Evolutionary conservation across 768 basidiomycete species (phyloP), one percentile per base, ranked within the genome.

Genomic region (Paxillus involutus): DNA sequence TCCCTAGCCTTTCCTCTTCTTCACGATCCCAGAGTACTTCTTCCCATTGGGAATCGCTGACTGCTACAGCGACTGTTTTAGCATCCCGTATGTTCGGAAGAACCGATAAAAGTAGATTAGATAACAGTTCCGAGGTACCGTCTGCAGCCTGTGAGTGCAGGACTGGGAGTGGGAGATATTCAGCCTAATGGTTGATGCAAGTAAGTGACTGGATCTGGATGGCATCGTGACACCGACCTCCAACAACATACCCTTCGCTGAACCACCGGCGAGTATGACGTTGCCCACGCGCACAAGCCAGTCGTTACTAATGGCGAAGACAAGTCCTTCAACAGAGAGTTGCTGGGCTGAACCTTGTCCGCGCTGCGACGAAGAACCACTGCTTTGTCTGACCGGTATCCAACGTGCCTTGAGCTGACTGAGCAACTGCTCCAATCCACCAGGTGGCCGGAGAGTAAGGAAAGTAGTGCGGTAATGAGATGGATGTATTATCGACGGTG

Each of bases 281-380:
- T 89, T 89, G 9, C 90, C 90, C 33, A 84, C 82, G 14, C 90
- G 79, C 9, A 93, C 85, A 16, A 91, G 71, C 88, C 91, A 93
- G 66, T 93, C 90, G 35, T 74, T 85, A 1, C 90, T 90, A 49
- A 93, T 89, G 16, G 82, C 70, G 64, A 84, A 91, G n/a, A 88
- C 77, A 49, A 79, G 72, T 0, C 89, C 90, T 49, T 92, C 90
- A 30, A 93, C 81, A 16, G 73, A 71, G n/a, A 91, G 68, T 57
- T 91, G 89, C 44, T 84, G 82, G 46, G 81, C 80, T 26, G 72
- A 69, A 47, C 79, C 59, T 63, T 82, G 81, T 16, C 74, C 73
- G 61, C 79, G 73, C 59, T 81, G 80, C 44, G 73, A 56, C 6
- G 65, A 64, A 36, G 63, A 63, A 11, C 68, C 57, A 7, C 66